These are phyloP conservation scores for Parastagonospora nodorum DNA, from an alignment of 2,329 filamentous ascomycete species.

Conservation along the genomic window DNA sequence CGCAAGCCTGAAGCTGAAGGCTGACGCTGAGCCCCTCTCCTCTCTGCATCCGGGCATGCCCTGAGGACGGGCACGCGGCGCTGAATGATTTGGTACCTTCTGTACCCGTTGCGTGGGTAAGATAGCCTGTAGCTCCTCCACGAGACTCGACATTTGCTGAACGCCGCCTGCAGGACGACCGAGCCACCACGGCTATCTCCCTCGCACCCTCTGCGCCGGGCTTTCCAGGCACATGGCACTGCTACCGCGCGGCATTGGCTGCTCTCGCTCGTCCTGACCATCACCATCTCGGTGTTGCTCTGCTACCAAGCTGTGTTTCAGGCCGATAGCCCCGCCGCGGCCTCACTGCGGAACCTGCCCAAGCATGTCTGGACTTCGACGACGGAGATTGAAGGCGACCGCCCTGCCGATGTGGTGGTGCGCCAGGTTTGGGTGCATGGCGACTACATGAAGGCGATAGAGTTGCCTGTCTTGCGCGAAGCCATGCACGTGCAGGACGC, in stretches of 20 bases:
- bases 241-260: conserved; percentile 75
- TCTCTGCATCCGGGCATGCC: conserved; percentile 27
- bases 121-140: conserved; percentile 32
- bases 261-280: conserved; percentile 74
- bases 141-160: conserved; percentile 9
- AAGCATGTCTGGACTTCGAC: conserved; percentile 83
- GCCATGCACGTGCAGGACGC: conserved; percentile 73
- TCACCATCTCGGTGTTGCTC: conserved; percentile 70
- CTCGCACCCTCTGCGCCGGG: conserved; percentile 67
- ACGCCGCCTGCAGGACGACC: conserved; percentile 64
- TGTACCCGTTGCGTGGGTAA: conserved; percentile 78
- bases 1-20: conserved; percentile 31
- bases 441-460: conserved; percentile 77
- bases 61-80: conserved; percentile 22
- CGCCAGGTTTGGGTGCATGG: conserved; percentile 82
- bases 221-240: conserved; percentile 71
- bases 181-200: conserved; percentile 70
- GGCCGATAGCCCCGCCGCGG: conserved; percentile 72
- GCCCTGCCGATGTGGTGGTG: conserved; percentile 72
- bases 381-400: conserved; percentile 62
- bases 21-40: conserved; percentile 9
- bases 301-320: conserved; percentile 78
- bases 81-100: conserved; percentile 74
- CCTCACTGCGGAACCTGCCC: conserved; percentile 72
- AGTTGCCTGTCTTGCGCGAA: conserved; percentile 66